phyloP scores from a whole-genome alignment of 345 rosid genomes.

The Hypericum perforatum region DNA sequence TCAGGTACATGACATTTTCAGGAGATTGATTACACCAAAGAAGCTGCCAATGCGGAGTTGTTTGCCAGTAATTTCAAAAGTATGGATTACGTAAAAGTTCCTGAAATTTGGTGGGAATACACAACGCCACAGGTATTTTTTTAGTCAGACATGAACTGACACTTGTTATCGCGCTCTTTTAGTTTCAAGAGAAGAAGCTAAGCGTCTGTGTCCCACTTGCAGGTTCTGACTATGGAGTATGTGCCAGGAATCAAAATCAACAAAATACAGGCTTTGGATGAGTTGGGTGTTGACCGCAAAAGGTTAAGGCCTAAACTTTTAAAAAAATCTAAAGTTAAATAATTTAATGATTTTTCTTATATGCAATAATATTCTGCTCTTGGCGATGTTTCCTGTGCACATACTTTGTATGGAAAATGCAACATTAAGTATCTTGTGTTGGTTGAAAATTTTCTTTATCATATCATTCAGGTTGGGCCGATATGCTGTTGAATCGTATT shows the following conservation, averaged over 20 bases:
- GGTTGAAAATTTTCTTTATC: constrained; percentile 4
- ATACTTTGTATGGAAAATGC: too few relatives aligned
- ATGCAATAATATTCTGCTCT: constrained; percentile 7
- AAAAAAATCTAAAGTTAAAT: too few relatives aligned
- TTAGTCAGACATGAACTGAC: neutral
- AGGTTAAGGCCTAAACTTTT: constrained; percentile 31
- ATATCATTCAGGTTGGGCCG: constrained; percentile 60
- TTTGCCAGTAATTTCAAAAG: constrained; percentile 84
- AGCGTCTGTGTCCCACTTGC: constrained; percentile 13
- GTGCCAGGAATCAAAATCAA: constrained; percentile 98
- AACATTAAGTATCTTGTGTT: constrained; percentile 1
- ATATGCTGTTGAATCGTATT: constrained; percentile 96
- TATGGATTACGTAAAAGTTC: constrained; percentile 84
- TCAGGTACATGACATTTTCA: constrained; percentile 21
- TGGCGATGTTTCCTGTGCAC: neutral
- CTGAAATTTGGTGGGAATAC: constrained; percentile 65
- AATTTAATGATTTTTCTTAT: too few relatives aligned
- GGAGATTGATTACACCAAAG: constrained; percentile 98
- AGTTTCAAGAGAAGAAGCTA: neutral
- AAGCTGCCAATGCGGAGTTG: constrained; percentile 85
- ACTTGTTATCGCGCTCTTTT: neutral
- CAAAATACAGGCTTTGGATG: constrained; percentile 80
- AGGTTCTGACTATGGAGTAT: constrained; percentile 97
- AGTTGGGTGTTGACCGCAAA: constrained; percentile 85
- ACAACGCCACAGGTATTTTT: constrained; percentile 80